phyloP scores from a whole-genome alignment of 192 early-diverging fungal genomes.

The Mortierella alpina region DNA sequence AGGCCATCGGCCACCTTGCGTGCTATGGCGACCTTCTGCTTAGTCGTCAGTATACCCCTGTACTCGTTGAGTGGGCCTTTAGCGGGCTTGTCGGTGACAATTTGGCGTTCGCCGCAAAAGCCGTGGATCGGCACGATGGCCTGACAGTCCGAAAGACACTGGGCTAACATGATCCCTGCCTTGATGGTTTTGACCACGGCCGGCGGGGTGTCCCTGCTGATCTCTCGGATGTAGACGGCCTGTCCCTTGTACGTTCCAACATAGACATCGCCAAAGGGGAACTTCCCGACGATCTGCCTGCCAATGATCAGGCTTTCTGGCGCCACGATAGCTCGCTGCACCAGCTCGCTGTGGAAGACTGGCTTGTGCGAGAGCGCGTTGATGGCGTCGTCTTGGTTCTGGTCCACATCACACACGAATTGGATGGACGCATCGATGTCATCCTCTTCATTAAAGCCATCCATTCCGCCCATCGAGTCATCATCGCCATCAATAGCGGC shows the following conservation, averaged over 20 bases:
- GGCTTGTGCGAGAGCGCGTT: neutral
- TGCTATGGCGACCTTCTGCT: conserved; percentile 11
- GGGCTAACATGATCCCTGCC: neutral
- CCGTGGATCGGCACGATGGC: conserved; percentile 3
- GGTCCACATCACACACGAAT: neutral
- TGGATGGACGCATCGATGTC: neutral
- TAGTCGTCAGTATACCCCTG: neutral
- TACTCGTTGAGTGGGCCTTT: conserved; percentile 9
- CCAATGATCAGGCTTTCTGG: conserved; percentile 4
- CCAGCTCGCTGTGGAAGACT: neutral
- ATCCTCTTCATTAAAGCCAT: neutral
- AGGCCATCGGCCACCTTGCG: conserved; percentile 15
- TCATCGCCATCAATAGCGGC: no score
- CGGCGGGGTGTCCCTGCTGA: neutral
- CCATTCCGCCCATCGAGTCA: neutral
- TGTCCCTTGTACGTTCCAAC: neutral
- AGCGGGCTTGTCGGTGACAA: conserved; percentile 1
- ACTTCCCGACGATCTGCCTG: neutral
- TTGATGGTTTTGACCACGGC: neutral
- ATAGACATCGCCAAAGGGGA: conserved; percentile 1
- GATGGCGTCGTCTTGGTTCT: conserved; percentile 1
- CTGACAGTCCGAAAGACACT: conserved; percentile 3
- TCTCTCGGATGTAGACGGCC: neutral
- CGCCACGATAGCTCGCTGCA: conserved; percentile 4
- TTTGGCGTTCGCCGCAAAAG: neutral